phyloP scores from a whole-genome alignment of 306 rosid species.

The Alnus glutinosa region DNA sequence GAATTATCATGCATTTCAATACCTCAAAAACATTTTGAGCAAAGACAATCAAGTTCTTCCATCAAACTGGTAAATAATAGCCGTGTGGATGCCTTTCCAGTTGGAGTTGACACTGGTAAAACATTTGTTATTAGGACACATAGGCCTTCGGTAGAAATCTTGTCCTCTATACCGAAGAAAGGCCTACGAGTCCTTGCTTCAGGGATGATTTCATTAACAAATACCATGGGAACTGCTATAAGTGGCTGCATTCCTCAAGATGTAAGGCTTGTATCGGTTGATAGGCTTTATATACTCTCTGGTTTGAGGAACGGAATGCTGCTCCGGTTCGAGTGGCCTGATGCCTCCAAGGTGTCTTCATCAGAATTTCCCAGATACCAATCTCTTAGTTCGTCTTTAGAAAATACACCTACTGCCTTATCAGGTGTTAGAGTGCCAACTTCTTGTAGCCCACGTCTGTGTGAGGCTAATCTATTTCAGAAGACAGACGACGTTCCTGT shows the following conservation, averaged over 20 bases:
- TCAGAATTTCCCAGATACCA: constrained; percentile 15
- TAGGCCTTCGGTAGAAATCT: constrained; percentile 85
- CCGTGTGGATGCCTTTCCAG: constrained; percentile 40
- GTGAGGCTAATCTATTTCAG: constrained; percentile 28
- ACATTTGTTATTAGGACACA: constrained; percentile 86
- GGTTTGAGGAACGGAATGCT: constrained; percentile 97
- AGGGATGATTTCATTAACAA: constrained; percentile 72
- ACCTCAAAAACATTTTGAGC: constrained; percentile 51
- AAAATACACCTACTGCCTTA: constrained; percentile 40
- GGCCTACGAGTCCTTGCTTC: constrained; percentile 67
- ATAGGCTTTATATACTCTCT: constrained; percentile 72
- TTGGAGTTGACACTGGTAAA: constrained; percentile 51
- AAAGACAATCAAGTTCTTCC: constrained; percentile 39
- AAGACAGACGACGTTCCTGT: constrained; percentile 46
- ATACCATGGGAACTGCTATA: constrained; percentile 65
- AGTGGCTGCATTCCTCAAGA: constrained; percentile 94
- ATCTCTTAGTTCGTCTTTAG: too few relatives aligned
- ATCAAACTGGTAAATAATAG: constrained; percentile 35
- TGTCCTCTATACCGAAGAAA: constrained; percentile 47
- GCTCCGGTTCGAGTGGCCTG: constrained; percentile 92
- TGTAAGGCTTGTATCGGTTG: constrained; percentile 81
- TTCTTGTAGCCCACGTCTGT: constrained; percentile 26
- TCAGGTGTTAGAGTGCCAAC: constrained; percentile 38
- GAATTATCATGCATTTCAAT: constrained; percentile 92
- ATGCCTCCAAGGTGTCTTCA: constrained; percentile 23